Base-by-base conservation (phyloP, 371 early-diverging fungal species). In the Cokeromyces recurvatus region DNA sequence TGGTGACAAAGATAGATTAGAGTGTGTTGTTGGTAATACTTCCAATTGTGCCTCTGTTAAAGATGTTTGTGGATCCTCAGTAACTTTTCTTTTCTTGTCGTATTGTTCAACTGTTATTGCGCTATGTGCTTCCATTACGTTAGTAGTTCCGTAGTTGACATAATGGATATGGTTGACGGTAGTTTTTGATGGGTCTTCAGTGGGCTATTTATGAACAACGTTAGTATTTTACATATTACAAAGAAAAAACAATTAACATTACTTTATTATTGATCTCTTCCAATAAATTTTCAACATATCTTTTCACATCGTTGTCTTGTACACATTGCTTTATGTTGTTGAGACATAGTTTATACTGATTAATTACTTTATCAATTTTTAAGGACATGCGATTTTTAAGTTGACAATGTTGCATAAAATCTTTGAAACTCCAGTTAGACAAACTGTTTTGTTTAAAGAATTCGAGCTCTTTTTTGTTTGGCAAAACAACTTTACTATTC, bases 191-290 rank as follows among this genome's bases (percentile, higher is more conserved):
- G 20, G 44, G 22, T 38, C 32, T 51, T 51, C 36, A 36, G 38
- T 27, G 29, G 46, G 20, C 51, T 51, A 50, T 51, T 51, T 51
- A 38, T 38, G 36, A n/a, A n/a, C n/a, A n/a, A 32, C 51, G 44
- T 51, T 51, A 51, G 32, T 38, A 38, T 43, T 39, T 51, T 50
- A 37, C 38, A 50, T 43, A 36, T n/a, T n/a, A 50, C 42, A 49
- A 49, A 34, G 37, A 42, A 49, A 49, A 36, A 32, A 32, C 34
- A 48, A 40, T 32, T 16, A 32, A 32, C 35, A 40, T 39, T 40
- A 48, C 48, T 34, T 49, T 49, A 36, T 49, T 32, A 49, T 27
- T 43, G 43, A 43, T 35, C 36, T 50, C 38, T 24, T 43, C 36
- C 23, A 19, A 36, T 37, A 50, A 43, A 43, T 21, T 50, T 43